Percentiles rank a stretch among this genome's conserved stretches.
These are phyloP conservation scores for Stentor roeselii DNA, from an alignment of 73 alveolate species.

Conservation along the genomic window DNA sequence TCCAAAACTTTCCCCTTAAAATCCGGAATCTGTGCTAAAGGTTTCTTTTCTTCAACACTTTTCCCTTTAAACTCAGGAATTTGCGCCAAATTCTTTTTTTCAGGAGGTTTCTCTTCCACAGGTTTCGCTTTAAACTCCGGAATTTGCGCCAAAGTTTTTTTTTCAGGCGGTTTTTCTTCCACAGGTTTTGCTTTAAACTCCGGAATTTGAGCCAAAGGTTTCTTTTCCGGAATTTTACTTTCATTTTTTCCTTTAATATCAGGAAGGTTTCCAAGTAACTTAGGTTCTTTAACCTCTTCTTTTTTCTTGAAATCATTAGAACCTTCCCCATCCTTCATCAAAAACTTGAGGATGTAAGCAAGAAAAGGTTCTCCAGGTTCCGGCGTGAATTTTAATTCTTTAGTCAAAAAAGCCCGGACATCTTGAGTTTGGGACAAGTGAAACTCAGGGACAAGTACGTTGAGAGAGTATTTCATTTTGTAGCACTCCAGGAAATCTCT, in stretches of 20 bases:
- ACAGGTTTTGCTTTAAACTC: neutral
- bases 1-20: neutral
- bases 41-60: neutral
- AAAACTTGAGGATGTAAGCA: neutral
- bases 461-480: slow-evolving; percentile 26
- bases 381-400: slow-evolving; percentile 13
- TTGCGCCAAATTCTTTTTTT: neutral
- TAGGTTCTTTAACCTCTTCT: neutral
- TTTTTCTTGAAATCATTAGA: neutral
- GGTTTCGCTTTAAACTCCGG: slow-evolving; percentile 3
- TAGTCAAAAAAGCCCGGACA: neutral
- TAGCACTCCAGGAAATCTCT: slow-evolving; percentile 29
- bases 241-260: neutral
- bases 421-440: neutral
- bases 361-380: neutral
- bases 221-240: neutral
- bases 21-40: neutral
- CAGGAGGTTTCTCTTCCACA: neutral
- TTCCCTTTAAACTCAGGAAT: slow-evolving; percentile 1
- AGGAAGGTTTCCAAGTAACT: neutral
- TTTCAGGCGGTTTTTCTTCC: neutral
- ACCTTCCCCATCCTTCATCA: neutral
- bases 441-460: slow-evolving; percentile 27
- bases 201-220: neutral
- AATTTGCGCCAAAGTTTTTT: neutral